Evolutionary conservation across 2,329 filamentous ascomycete genomes (phyloP).

Genomic region (Aphanocladium album): DNA sequence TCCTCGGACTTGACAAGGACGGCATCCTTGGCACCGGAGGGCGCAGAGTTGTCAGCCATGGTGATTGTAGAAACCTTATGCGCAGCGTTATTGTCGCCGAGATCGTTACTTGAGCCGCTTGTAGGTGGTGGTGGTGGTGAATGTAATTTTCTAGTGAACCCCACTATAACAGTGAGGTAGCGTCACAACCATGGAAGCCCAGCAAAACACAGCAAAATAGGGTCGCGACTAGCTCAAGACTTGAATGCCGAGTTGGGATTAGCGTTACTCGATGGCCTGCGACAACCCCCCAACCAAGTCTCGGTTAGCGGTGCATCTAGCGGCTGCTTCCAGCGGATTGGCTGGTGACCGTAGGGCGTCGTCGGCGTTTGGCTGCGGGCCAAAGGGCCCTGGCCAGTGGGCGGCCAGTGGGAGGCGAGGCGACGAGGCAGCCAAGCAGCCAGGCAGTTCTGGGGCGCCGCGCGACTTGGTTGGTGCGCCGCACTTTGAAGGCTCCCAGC

Average conservation of each 20-base stretch:
- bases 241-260: constrained; percentile 2
- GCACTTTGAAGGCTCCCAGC: no score
- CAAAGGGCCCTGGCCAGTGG: no score
- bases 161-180: not conserved
- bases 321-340: not conserved
- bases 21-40: constrained; percentile 68
- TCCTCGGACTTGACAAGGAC: constrained; percentile 81
- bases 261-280: not conserved
- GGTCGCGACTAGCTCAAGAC: not conserved
- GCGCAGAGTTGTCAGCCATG: constrained; percentile 29
- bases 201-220: not conserved
- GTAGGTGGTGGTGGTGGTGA: not conserved
- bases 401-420: no score
- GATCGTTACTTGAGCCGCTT: not conserved
- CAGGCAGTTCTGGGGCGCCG: not conserved
- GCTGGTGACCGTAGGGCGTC: not conserved
- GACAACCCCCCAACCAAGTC: not conserved
- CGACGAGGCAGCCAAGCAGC: no score
- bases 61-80: not conserved
- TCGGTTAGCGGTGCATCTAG: not conserved
- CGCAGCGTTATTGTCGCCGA: not conserved
- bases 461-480: constrained; percentile 6
- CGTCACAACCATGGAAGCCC: no score
- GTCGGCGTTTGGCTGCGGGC: not conserved
- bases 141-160: constrained; percentile 6